Conservation (phyloP, 2,329 filamentous ascomycete genomes). For the Trichothecium sympodiale region DNA sequence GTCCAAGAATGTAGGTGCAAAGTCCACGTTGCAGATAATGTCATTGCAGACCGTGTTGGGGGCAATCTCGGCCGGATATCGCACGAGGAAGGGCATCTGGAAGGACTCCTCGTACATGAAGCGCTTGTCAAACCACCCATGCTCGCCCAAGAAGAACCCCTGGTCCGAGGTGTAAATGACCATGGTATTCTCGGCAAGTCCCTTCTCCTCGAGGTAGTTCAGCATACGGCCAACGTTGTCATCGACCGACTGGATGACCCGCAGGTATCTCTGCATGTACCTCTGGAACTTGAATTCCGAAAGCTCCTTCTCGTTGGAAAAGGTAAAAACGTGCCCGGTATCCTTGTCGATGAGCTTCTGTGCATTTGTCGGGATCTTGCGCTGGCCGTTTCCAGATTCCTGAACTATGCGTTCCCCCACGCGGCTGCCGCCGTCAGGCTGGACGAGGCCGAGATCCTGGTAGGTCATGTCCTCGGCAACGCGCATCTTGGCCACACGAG, state of each 20-base stretch:
- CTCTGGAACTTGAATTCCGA: slow-evolving; percentile 44
- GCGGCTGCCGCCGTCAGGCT: slow-evolving; percentile 34
- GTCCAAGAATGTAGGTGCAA: slow-evolving; percentile 38
- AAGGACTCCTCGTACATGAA: slow-evolving; percentile 48
- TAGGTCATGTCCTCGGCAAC: slow-evolving; percentile 41
- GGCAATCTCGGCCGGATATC: slow-evolving; percentile 30
- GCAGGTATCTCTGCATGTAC: slow-evolving; percentile 44
- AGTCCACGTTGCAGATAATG: slow-evolving; percentile 43
- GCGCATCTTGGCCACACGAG: slow-evolving; percentile 37
- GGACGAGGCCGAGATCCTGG: slow-evolving; percentile 36
- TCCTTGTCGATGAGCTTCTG: slow-evolving; percentile 31
- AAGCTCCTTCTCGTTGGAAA: slow-evolving; percentile 27
- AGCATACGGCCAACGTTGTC: slow-evolving; percentile 39
- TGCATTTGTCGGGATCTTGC: slow-evolving; percentile 15
- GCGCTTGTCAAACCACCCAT: slow-evolving; percentile 47
- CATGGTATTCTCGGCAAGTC: slow-evolving; percentile 32
- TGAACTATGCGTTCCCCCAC: slow-evolving; percentile 20
- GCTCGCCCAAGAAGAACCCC: slow-evolving; percentile 45
- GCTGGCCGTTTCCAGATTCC: slow-evolving; percentile 14
- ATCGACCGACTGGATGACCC: slow-evolving; percentile 39
- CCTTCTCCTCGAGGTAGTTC: slow-evolving; percentile 30
- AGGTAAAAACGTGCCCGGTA: slow-evolving; percentile 32
- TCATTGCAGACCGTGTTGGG: slow-evolving; percentile 28
- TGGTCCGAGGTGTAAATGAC: slow-evolving; percentile 44
- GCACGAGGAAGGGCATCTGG: slow-evolving; percentile 42